Conservation (phyloP, 2,329 filamentous ascomycete species). For the Fusarium proliferatum region DNA sequence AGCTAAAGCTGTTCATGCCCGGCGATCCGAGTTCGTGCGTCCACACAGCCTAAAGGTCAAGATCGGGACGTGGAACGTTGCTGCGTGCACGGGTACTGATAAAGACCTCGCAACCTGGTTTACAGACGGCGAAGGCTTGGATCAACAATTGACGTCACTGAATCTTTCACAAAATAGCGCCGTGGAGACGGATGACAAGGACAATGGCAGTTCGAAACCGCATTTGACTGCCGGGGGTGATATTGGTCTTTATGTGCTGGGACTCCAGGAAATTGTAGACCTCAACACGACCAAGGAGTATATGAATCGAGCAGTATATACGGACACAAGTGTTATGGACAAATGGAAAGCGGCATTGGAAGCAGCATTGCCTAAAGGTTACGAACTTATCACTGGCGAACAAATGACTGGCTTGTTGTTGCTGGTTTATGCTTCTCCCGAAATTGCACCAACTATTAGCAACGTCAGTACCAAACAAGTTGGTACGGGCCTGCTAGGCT, state of each 20-base stretch:
- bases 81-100: constrained; percentile 83
- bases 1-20: constrained; percentile 74
- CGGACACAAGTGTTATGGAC: constrained; percentile 75
- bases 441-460: constrained; percentile 78
- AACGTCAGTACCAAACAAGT: constrained; percentile 85
- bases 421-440: constrained; percentile 85
- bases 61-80: constrained; percentile 96
- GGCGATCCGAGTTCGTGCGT: constrained; percentile 82
- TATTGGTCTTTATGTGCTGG: constrained; percentile 90
- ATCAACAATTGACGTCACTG: constrained; percentile 69
- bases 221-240: constrained; percentile 69
- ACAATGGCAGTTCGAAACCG: constrained; percentile 47
- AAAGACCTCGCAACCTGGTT: constrained; percentile 93
- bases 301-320: constrained; percentile 72
- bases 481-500: constrained; percentile 90
- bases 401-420: constrained; percentile 89
- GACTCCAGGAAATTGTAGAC: constrained; percentile 92
- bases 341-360: constrained; percentile 86
- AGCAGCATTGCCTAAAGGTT: constrained; percentile 79
- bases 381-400: constrained; percentile 80
- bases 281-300: constrained; percentile 83
- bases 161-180: constrained; percentile 55
- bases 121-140: constrained; percentile 77
- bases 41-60: constrained; percentile 83
- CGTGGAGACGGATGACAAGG: constrained; percentile 47